Conservation (phyloP, 2,329 filamentous ascomycete genomes). For the Tolypocladium album region DNA sequence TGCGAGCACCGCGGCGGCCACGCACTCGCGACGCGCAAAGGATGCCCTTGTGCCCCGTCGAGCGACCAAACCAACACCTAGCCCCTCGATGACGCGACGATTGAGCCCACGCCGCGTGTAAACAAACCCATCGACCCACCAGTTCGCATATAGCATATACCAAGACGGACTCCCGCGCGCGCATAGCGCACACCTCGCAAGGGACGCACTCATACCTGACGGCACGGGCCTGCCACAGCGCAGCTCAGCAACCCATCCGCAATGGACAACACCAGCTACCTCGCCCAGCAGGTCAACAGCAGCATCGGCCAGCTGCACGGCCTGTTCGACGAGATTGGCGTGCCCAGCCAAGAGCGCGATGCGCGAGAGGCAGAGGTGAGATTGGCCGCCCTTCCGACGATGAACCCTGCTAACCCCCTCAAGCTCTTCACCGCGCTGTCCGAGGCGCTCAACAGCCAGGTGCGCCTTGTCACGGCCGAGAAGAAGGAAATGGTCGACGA, state of each 20-base stretch:
- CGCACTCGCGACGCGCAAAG: neutral
- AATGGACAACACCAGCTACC: constrained; percentile 64
- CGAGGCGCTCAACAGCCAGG: constrained; percentile 82
- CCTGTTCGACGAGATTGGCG: constrained; percentile 94
- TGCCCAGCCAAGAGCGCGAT: constrained; percentile 88
- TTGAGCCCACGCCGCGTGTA: neutral
- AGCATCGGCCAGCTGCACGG: constrained; percentile 90
- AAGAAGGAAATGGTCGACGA: constrained; percentile 89
- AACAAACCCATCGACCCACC: neutral
- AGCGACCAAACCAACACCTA: neutral
- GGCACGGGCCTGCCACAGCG: neutral
- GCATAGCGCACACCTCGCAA: neutral
- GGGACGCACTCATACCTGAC: neutral
- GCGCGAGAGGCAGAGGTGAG: constrained; percentile 74
- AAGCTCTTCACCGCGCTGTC: constrained; percentile 88
- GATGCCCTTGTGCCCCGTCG: neutral
- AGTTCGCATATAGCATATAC: neutral
- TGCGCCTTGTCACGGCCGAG: constrained; percentile 73
- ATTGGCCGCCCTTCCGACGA: neutral
- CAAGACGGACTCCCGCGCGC: neutral
- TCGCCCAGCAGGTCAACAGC: constrained; percentile 88
- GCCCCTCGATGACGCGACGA: neutral
- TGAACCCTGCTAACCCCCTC: neutral
- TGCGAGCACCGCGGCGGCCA: neutral
- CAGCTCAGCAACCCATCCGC: neutral